Percentiles rank a stretch among this genome's conserved stretches.
Conservation (phyloP, 805 yeast genomes). For the Nematodospora valgi region DNA sequence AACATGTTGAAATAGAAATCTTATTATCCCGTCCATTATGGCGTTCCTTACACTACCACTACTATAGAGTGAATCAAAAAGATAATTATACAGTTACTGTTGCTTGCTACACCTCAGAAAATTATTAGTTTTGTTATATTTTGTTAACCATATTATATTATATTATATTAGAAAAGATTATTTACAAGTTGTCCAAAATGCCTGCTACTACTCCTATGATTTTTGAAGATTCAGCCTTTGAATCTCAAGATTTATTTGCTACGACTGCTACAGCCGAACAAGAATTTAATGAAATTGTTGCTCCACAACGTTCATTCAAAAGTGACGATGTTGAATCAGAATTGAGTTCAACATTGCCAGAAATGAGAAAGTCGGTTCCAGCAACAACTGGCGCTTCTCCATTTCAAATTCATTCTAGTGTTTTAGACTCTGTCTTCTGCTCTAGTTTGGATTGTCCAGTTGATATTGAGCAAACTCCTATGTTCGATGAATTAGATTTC, state of each 20-base stretch:
- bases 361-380: background rate
- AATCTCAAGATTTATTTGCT: constrained; percentile 20
- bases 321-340: constrained; percentile 2
- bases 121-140: background rate
- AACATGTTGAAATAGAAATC: constrained; percentile 33
- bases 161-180: background rate
- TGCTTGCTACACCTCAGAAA: constrained; percentile 4
- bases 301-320: background rate
- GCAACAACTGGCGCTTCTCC: constrained; percentile 47
- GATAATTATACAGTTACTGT: constrained; percentile 13
- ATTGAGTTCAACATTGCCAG: constrained; percentile 4
- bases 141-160: background rate
- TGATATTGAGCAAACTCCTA: constrained; percentile 47
- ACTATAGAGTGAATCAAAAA: constrained; percentile 11
- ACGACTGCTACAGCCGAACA: background rate
- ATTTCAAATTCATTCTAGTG: constrained; percentile 49
- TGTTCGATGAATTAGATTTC: constrained; percentile 55
- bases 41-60: constrained; percentile 19
- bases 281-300: background rate
- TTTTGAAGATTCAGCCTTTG: constrained; percentile 22
- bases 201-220: constrained; percentile 20
- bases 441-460: constrained; percentile 29
- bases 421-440: constrained; percentile 50
- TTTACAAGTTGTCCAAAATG: constrained; percentile 13
- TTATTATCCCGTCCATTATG: constrained; percentile 26